Evolutionary conservation across 371 early-diverging fungal species (phyloP).

Genomic region (Mucor mucedo): DNA sequence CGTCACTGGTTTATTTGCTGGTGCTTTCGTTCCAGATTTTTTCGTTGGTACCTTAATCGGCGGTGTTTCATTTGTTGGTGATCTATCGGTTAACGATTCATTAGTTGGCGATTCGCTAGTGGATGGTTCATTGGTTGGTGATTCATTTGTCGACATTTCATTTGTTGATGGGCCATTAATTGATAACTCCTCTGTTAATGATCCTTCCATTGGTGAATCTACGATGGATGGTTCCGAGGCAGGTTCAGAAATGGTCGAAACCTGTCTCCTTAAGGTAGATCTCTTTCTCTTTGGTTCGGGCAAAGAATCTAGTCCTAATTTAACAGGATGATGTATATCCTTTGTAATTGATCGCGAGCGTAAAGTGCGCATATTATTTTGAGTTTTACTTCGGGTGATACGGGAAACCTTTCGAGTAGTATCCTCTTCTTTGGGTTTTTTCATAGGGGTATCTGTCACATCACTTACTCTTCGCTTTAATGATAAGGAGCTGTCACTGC

Average conservation of each 20-base stretch:
- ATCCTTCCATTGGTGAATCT: too few species aligned
- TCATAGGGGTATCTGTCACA: too few species aligned
- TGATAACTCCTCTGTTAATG: too few species aligned
- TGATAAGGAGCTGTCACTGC: constrained; percentile 3
- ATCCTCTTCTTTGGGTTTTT: background rate
- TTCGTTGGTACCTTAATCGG: too few species aligned
- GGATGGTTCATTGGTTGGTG: too few species aligned
- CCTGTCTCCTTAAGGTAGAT: background rate
- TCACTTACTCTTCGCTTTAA: background rate
- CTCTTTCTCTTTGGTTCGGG: constrained; percentile 11
- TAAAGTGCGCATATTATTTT: constrained; percentile 9
- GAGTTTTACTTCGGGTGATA: constrained; percentile 7
- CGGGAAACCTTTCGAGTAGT: background rate
- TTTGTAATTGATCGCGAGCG: constrained; percentile 4
- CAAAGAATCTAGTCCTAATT: background rate
- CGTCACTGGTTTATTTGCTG: too few species aligned
- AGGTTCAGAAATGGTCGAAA: background rate
- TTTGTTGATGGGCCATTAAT: too few species aligned
- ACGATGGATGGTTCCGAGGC: background rate
- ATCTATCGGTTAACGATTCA: too few species aligned
- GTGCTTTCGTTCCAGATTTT: too few species aligned
- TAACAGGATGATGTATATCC: background rate
- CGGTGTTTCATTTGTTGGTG: too few species aligned
- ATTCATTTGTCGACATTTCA: too few species aligned
- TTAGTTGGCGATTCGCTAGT: too few species aligned